Base-by-base conservation (phyloP, 306 rosid genomes). In the Myrica gale region DNA sequence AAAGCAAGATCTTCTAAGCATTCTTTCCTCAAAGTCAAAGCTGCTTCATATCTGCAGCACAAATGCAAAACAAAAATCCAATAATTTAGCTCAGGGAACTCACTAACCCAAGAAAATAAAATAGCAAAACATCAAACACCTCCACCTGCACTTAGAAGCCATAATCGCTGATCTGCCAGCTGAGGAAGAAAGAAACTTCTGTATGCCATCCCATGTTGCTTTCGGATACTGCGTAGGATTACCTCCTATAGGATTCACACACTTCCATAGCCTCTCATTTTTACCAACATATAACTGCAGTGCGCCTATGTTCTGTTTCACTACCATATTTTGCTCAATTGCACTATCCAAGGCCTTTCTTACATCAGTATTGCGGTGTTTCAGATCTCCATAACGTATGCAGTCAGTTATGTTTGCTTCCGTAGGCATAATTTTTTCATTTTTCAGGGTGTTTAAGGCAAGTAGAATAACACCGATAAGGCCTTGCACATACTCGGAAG, bases 101-200 rank as follows among this genome's bases (percentile, higher is more conserved):
- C 57, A 41, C 39, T 19, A 53, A 69, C 80, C 20, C 11, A 23
- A 68, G 74, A 74, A 78, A 7, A 44, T 53, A n/a, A 45, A 62
- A 79, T 54, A 80, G 39, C 56, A 69, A 47, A 5, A 26, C 6
- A 41, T 48, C 63, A 20, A 16, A 73, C 68, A 54, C 76, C 52
- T 76, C 87, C 80, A 94, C 97, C 89, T 91, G 97, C 91, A 83
- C 52, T 67, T 84, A 50, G 97, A 87, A 9, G 84, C 89, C 87
- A 86, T 68, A 52, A 91, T 67, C 9, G 89, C 78, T 0, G 86
- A 82, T 16, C 86, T 84, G 61, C 97, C 98, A 54, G 81, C 42
- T 1, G 93, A 62, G 37, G 94, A 83, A 76, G 82, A 68, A 47
- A 94, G 76, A 80, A 87, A 94, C 19, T 87, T 76, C 74, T 81